phyloP scores from a whole-genome alignment of 768 basidiomycete species.

The Austroboletus eburneus region DNA sequence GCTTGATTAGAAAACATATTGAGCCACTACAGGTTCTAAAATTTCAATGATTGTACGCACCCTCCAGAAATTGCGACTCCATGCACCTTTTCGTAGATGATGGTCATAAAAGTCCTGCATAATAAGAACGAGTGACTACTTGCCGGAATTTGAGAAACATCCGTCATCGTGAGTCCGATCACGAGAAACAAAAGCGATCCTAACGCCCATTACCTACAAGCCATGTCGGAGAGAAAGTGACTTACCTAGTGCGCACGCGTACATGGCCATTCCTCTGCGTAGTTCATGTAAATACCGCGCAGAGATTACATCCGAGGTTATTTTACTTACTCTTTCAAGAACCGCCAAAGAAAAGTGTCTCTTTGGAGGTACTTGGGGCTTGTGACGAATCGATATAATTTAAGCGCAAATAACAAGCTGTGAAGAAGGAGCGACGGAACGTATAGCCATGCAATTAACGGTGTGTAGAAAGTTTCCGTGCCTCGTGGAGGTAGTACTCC shows the following conservation, averaged over 20 bases:
- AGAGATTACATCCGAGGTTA: not conserved
- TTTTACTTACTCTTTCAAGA: slow-evolving; percentile 18
- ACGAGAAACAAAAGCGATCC: slow-evolving; percentile 15
- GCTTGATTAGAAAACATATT: not conserved
- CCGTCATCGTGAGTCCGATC: slow-evolving; percentile 7
- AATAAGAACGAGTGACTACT: not conserved
- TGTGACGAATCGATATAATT: slow-evolving; percentile 11
- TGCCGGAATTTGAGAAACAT: slow-evolving; percentile 5
- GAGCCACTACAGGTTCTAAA: not conserved
- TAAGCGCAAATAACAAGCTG: slow-evolving; percentile 13
- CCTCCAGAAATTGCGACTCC: slow-evolving; percentile 1
- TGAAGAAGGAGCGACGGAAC: slow-evolving; percentile 13
- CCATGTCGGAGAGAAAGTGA: not conserved
- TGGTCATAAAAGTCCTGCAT: not conserved
- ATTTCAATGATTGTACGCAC: slow-evolving; percentile 4
- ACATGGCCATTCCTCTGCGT: slow-evolving; percentile 22
- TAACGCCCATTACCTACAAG: not conserved
- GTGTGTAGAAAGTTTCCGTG: not conserved
- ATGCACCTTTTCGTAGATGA: slow-evolving; percentile 6
- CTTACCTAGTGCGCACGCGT: slow-evolving; percentile 17
- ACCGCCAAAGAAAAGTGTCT: slow-evolving; percentile 7
- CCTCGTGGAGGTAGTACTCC: not conserved
- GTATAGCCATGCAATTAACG: slow-evolving; percentile 5
- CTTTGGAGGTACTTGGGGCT: slow-evolving; percentile 3
- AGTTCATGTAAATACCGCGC: not conserved